Conservation (phyloP, 805 yeast genomes). For the Danielia reshetovae region DNA sequence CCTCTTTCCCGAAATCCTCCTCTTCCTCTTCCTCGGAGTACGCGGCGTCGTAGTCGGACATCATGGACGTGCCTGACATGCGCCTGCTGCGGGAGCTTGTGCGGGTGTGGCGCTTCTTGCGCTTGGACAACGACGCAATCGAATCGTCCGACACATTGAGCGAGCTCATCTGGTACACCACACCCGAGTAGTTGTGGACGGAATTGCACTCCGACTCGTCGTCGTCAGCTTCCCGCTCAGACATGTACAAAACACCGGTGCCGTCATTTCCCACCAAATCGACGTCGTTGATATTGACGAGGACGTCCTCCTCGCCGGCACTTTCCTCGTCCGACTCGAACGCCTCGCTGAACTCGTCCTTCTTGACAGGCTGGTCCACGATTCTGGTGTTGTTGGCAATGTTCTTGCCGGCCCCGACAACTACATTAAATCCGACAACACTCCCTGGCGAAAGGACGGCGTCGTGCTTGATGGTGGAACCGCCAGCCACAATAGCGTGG, state of each 20-base stretch:
- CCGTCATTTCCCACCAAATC: slow-evolving; percentile 48
- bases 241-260: slow-evolving; percentile 45
- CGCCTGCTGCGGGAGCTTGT: slow-evolving; percentile 26
- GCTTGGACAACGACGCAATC: slow-evolving; percentile 47
- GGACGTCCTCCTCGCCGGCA: slow-evolving; percentile 16
- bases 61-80: slow-evolving; percentile 30
- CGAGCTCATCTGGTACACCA: slow-evolving; percentile 44
- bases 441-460: slow-evolving; percentile 62
- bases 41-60: slow-evolving; percentile 42
- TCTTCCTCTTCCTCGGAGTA: slow-evolving; percentile 42
- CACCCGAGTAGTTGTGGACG: slow-evolving; percentile 32
- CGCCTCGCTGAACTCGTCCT: slow-evolving; percentile 26
- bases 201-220: slow-evolving; percentile 36
- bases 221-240: slow-evolving; percentile 37
- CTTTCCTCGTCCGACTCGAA: slow-evolving; percentile 30
- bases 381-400: slow-evolving; percentile 52
- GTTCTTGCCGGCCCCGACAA: slow-evolving; percentile 50
- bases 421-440: slow-evolving; percentile 74
- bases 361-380: slow-evolving; percentile 43
- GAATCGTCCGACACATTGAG: slow-evolving; percentile 57
- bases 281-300: slow-evolving; percentile 8
- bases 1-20: slow-evolving; percentile 83
- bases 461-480: slow-evolving; percentile 50
- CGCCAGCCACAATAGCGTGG: slow-evolving; percentile 68
- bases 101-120: slow-evolving; percentile 36